Evolutionary conservation across 108 stramenopile genomes (phyloP).

Genomic region (Nitzschia palea): DNA sequence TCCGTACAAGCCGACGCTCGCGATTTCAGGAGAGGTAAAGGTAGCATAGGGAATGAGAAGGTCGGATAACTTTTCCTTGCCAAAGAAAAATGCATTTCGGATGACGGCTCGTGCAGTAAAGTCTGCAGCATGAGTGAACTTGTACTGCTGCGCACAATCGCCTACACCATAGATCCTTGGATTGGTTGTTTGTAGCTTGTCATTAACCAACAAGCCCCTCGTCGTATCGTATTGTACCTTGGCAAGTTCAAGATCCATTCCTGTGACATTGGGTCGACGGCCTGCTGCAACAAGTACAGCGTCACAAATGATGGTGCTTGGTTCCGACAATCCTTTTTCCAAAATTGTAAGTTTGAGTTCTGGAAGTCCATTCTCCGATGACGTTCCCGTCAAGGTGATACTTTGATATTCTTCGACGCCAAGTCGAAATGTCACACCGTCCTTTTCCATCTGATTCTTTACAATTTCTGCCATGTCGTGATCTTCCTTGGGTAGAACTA

Average conservation of each 20-base stretch:
- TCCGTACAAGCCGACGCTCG: slow-evolving; percentile 83
- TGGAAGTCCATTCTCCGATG: slow-evolving; percentile 41
- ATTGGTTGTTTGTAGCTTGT: slow-evolving; percentile 77
- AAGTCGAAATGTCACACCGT: slow-evolving; percentile 58
- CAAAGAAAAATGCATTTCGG: slow-evolving; percentile 85
- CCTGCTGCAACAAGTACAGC: slow-evolving; percentile 82
- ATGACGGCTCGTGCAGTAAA: slow-evolving; percentile 85
- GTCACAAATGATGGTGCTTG: slow-evolving; percentile 48
- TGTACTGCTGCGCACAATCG: slow-evolving; percentile 75
- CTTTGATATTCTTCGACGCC: slow-evolving; percentile 42
- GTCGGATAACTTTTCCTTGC: slow-evolving; percentile 64
- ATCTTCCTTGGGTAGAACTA: slow-evolving; percentile 78
- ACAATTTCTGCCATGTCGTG: slow-evolving; percentile 62
- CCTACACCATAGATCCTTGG: slow-evolving; percentile 76
- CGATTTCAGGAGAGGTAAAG: slow-evolving; percentile 88
- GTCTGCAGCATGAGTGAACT: slow-evolving; percentile 91
- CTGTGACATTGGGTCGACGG: slow-evolving; percentile 80
- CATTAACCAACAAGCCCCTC: slow-evolving; percentile 74
- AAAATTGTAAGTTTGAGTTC: slow-evolving; percentile 48
- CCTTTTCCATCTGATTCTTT: slow-evolving; percentile 54
- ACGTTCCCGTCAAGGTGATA: slow-evolving; percentile 50
- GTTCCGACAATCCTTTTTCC: slow-evolving; percentile 33
- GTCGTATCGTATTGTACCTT: slow-evolving; percentile 74
- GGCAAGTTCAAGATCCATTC: slow-evolving; percentile 81
- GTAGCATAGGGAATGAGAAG: slow-evolving; percentile 87